Base-by-base conservation (phyloP, 192 early-diverging fungal genomes). In the Mortierella hygrophila region DNA sequence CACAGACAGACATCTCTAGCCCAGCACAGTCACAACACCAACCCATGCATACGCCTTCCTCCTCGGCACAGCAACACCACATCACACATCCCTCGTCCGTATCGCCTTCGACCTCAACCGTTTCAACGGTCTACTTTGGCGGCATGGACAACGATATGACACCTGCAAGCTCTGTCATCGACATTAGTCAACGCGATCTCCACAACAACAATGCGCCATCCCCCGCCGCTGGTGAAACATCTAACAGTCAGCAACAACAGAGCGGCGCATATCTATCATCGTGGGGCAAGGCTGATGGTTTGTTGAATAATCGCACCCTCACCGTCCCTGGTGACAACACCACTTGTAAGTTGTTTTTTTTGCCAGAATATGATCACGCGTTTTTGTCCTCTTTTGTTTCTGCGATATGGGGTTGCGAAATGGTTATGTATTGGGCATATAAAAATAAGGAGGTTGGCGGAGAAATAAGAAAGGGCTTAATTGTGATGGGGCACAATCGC, bases 211-310 rank as follows among this genome's bases (percentile, higher is more conserved):
- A 23, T 68, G 23, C 35, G 15, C 13, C 70, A n/a, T 15, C 35
- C 37, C 10, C 60, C 32, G 63, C 35, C 37, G 0, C 60, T 42
- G 63, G 6, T 7, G 49, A 60, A 8, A 26, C n/a, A 6, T 60
- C n/a, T 0, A 52, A 38, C 71, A 57, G 40, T 52, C 9, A 74
- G 20, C 44, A 57, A 7, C 10, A 52, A 20, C 57, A 46, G 38
- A 38, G n/a, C 52, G 44, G 44, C 3, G 40, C 13, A 38, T 40
- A 71, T 41, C 11, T 65, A 16, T 60, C 78, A 9, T 29, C 29
- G 26, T 75, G 74, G 79, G 16, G 10, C 13, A 81, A 81, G 46
- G 63, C 79, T 15, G 73, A 81, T 37, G 40, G 49, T 3, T 23
- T 42, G 35, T 65, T 75, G 35, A 81, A 29, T 41, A 68, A 70